A percentile compares a stretch with the other conserved stretches of the same genome.
These are phyloP conservation scores for Phytophthora tubulina DNA, from an alignment of 352 stramenopile genomes.

Conservation along the genomic window DNA sequence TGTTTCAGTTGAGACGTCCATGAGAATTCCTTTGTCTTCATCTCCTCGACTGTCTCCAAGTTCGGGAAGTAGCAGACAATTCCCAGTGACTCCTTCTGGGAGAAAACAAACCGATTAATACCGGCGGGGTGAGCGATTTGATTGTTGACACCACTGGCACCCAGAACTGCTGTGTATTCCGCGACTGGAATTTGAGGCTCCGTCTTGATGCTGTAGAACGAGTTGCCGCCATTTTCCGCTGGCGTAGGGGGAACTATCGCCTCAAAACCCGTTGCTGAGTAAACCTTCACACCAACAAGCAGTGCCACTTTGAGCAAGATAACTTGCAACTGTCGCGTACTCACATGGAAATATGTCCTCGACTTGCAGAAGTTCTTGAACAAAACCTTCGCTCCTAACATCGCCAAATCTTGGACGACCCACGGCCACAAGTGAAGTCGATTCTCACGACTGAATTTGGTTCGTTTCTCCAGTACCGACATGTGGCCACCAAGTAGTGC, in stretches of 20 bases:
- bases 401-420: conserved; percentile 81
- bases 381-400: conserved; percentile 75
- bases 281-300: conserved; percentile 67
- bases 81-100: conserved; percentile 74
- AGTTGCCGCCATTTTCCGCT: conserved; percentile 35
- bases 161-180: conserved; percentile 68
- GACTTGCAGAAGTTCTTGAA: conserved; percentile 78
- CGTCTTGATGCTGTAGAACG: conserved; percentile 70
- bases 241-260: conserved; percentile 39
- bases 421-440: conserved; percentile 83
- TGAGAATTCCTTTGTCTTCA: conserved; percentile 74
- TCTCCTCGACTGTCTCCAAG: conserved; percentile 64
- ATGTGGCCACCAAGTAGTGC: conserved; percentile 72
- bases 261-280: conserved; percentile 61
- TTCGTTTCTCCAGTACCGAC: conserved; percentile 79
- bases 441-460: conserved; percentile 81
- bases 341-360: conserved; percentile 81
- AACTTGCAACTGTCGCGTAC: conserved; percentile 80
- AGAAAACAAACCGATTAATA: conserved; percentile 81
- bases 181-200: conserved; percentile 72
- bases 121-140: conserved; percentile 55
- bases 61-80: conserved; percentile 86
- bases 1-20: conserved; percentile 84
- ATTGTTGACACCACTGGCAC: conserved; percentile 67
- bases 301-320: conserved; percentile 83